Percentiles rank a stretch among this genome's conserved stretches.
These are phyloP conservation scores for Talaromyces stipitatus DNA, from an alignment of 495 filamentous ascomycete genomes.

Conservation along the genomic window DNA sequence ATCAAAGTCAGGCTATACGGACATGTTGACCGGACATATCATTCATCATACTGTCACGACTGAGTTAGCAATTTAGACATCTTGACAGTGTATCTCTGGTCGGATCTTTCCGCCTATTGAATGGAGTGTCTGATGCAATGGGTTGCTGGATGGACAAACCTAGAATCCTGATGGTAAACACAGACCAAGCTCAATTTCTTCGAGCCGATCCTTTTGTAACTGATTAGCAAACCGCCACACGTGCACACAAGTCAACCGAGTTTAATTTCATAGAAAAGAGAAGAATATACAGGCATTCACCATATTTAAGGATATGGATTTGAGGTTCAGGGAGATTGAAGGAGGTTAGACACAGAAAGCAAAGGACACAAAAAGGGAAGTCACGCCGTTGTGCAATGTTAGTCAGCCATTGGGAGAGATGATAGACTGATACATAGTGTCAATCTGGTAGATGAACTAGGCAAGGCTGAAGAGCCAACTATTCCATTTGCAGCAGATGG, in stretches of 20 bases:
- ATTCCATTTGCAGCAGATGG: neutral
- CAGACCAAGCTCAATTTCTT: neutral
- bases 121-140: neutral
- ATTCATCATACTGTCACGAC: neutral
- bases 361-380: neutral
- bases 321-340: neutral
- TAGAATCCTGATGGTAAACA: neutral
- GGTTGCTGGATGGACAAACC: neutral
- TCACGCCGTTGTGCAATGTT: neutral
- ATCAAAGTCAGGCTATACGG: neutral
- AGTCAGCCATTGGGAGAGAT: neutral
- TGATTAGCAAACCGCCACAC: neutral
- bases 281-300: neutral
- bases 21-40: neutral
- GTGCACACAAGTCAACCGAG: too few relatives aligned
- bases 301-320: neutral
- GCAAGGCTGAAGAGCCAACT: neutral
- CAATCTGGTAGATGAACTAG: neutral
- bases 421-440: neutral
- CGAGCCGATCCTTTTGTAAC: neutral
- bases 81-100: neutral
- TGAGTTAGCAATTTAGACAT: neutral
- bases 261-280: neutral
- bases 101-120: neutral
- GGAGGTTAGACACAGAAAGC: neutral